Conservation (phyloP, 2,329 filamentous ascomycete genomes). For the Trichoderma aggressivum region DNA sequence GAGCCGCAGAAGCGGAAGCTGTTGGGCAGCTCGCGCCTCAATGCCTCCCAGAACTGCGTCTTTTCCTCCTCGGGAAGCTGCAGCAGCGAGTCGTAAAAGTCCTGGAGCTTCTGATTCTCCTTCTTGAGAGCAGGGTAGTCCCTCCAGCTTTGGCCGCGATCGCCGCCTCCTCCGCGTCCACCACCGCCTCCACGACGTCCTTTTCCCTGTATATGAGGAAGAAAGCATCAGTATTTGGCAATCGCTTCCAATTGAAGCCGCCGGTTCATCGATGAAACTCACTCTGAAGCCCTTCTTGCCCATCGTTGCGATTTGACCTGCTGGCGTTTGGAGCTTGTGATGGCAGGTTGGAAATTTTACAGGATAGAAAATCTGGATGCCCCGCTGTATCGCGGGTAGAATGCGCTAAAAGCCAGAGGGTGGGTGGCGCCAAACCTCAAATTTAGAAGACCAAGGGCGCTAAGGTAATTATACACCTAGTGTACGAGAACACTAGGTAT, state of each 20-base stretch:
- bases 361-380: conserved; percentile 16
- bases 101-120: conserved; percentile 79
- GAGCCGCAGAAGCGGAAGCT: conserved; percentile 97
- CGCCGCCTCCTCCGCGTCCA: conserved; percentile 32
- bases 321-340: not conserved
- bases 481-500: too few relatives aligned
- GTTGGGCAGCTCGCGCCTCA: conserved; percentile 85
- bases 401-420: conserved; percentile 13
- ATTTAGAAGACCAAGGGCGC: not conserved
- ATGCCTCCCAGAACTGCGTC: conserved; percentile 75
- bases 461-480: not conserved
- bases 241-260: not conserved
- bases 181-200: conserved; percentile 35
- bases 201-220: conserved; percentile 31
- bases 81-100: conserved; percentile 77
- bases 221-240: not conserved
- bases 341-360: conserved; percentile 16
- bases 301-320: conserved; percentile 29
- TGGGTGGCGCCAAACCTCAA: not conserved
- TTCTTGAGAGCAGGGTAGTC: conserved; percentile 55
- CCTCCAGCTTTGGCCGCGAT: conserved; percentile 29
- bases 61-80: conserved; percentile 76
- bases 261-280: conserved; percentile 3
- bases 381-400: conserved; percentile 15
- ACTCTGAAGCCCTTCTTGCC: conserved; percentile 39